Base-by-base conservation (phyloP, 2,329 filamentous ascomycete species). In the Aspergillus phoenicis region DNA sequence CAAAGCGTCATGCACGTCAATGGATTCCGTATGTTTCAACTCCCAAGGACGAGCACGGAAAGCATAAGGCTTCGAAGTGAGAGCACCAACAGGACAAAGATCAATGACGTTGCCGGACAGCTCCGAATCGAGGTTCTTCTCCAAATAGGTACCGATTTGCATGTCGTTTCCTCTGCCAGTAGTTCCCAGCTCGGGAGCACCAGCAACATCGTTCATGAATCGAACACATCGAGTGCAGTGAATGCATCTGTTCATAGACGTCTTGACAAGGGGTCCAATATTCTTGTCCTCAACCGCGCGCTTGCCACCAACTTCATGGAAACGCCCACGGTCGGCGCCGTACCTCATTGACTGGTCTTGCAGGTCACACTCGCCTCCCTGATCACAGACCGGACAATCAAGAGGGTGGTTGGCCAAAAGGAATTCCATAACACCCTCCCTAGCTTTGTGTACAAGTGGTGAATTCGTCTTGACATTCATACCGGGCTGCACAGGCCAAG, bases 401-500 rank as follows among this genome's bases (percentile, higher is more conserved):
- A 97, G 86, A 52, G 93, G 93, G 78, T 98, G 93, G 79, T 98
- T 98, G 71, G 94, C 93, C 64, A 99, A 87, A 67, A 99, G 83
- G 73, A 99, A 99, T 77, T 99, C 95, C 95, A 98, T 99, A 55
- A 99, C 93, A 76, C 95, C 95, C 84, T 99, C 95, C 75, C 95
- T 89, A 70, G 95, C 95, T 83, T 99, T 99, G 85, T 99, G 95
- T 71, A 92, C 90, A 66, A 98, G 86, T 47, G 94, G 91, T 60
- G 95, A 97, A 81, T 97, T 92, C 66, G 95, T 99, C 87, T 98
- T 97, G 73, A 99, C 95, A 56, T 97, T 93, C 95, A 99, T 99
- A 64, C 95, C 95, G 59, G 95, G 91, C 79, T 97, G 93, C 69
- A 98, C 95, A 56, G 95, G 95, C 95, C 95, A 99, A 70, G 95